These are phyloP conservation scores for Beauveria scarabaeidicola DNA, from an alignment of 2,329 filamentous ascomycete genomes.

Conservation along the genomic window DNA sequence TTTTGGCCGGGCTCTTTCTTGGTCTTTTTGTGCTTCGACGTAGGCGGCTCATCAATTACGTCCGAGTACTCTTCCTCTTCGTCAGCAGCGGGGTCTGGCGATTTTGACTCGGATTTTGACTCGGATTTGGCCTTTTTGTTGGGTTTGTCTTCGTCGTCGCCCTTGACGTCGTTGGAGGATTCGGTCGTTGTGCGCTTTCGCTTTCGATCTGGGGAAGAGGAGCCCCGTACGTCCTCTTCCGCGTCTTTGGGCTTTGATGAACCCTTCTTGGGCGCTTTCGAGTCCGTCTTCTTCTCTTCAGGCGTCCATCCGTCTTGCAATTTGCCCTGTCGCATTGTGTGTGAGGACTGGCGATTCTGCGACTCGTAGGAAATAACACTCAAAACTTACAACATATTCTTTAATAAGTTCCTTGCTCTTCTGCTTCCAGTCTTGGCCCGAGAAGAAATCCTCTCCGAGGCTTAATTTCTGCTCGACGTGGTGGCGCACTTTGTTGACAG, in stretches of 20 bases:
- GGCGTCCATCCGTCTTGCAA: constrained; percentile 28
- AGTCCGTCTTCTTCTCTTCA: constrained; percentile 10
- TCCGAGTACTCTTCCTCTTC: constrained; percentile 34
- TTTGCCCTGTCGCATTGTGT: constrained; percentile 23
- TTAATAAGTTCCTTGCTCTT: constrained; percentile 52
- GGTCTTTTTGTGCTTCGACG: constrained; percentile 50
- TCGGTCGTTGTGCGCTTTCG: constrained; percentile 13
- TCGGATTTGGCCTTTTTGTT: constrained; percentile 1
- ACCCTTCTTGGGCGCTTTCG: constrained; percentile 25
- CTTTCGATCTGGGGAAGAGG: constrained; percentile 7
- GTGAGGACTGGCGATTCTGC: background rate
- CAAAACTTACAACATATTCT: constrained; percentile 39
- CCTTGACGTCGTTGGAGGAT: constrained; percentile 13
- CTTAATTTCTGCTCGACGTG: constrained; percentile 39
- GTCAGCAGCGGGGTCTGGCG: constrained; percentile 16
- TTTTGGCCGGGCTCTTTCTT: constrained; percentile 21
- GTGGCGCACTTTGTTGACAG: constrained; percentile 50
- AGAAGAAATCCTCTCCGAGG: constrained; percentile 44
- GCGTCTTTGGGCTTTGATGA: constrained; percentile 21
- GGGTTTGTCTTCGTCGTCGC: constrained; percentile 12
- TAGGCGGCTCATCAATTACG: constrained; percentile 64
- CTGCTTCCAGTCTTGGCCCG: constrained; percentile 43
- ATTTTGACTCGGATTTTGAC: background rate
- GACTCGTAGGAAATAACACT: background rate
- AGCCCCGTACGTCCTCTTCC: constrained; percentile 13